A percentile compares a stretch with the other conserved stretches of the same genome.
phyloP scores from a whole-genome alignment of 2,329 filamentous ascomycete genomes.

The Colletotrichum caudatum region DNA sequence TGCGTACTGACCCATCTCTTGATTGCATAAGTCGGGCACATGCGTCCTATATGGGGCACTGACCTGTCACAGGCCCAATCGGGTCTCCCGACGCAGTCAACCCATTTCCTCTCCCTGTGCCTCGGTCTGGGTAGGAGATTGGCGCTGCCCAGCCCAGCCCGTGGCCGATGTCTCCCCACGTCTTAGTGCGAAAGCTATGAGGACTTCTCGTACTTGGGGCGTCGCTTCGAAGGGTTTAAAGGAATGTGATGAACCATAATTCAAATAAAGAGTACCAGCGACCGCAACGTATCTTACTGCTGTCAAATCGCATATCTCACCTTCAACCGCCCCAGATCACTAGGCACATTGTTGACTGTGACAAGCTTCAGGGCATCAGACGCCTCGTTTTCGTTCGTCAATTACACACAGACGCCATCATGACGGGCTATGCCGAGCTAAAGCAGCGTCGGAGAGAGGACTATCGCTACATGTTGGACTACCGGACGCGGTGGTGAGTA shows the following conservation, averaged over 20 bases:
- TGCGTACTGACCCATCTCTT: too few species aligned
- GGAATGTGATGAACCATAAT: slow-evolving; percentile 11
- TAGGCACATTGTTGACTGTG: not conserved
- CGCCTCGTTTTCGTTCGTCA: slow-evolving; percentile 5
- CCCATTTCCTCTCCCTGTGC: slow-evolving; percentile 9
- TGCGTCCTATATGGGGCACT: not conserved
- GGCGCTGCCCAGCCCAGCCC: slow-evolving; percentile 1
- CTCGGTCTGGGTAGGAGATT: slow-evolving; percentile 20
- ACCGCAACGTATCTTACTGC: not conserved
- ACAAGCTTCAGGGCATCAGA: slow-evolving; percentile 3
- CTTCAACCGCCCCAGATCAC: not conserved
- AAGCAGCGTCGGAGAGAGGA: slow-evolving; percentile 76
- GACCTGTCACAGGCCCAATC: not conserved
- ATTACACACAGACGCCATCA: slow-evolving; percentile 13
- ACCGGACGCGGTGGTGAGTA: slow-evolving; percentile 84
- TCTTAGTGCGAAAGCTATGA: slow-evolving; percentile 12
- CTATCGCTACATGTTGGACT: slow-evolving; percentile 83
- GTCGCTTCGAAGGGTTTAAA: slow-evolving; percentile 20
- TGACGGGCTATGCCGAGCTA: slow-evolving; percentile 48
- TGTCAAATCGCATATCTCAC: not conserved
- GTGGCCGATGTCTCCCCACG: slow-evolving; percentile 21
- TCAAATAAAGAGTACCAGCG: slow-evolving; percentile 6
- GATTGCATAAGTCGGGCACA: not conserved
- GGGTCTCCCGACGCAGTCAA: not conserved
- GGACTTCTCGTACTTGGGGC: not conserved